Percentiles rank a stretch among this genome's conserved stretches.
Evolutionary conservation across 768 basidiomycete species (phyloP).

Genomic region (Leccinum imitatum): DNA sequence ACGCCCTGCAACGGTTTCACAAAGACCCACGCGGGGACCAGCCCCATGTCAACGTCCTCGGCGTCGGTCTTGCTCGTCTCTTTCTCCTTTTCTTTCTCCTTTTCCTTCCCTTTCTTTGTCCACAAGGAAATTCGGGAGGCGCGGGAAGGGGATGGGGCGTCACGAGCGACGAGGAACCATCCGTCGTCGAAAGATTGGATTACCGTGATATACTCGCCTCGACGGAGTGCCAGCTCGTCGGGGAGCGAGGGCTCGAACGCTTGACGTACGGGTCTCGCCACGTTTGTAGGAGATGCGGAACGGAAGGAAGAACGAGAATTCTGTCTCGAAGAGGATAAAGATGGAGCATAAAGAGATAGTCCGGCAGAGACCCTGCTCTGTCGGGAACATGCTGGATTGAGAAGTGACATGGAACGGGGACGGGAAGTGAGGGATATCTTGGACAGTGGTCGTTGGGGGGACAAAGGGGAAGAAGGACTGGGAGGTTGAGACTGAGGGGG

Average conservation of each 20-base stretch:
- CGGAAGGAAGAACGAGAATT: constrained; percentile 14
- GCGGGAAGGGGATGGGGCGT: constrained; percentile 39
- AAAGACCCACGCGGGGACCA: constrained; percentile 80
- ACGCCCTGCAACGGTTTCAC: constrained; percentile 59
- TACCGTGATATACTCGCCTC: constrained; percentile 61
- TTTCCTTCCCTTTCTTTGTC: constrained; percentile 2
- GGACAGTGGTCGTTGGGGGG: constrained; percentile 3
- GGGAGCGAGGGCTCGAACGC: constrained; percentile 67
- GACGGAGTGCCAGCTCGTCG: constrained; percentile 61
- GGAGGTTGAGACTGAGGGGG: constrained; percentile 38
- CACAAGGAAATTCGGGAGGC: constrained; percentile 32
- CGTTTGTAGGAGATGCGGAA: constrained; percentile 32
- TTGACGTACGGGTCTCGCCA: constrained; percentile 57
- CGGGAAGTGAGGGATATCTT: constrained; percentile 15
- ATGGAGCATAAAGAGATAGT: constrained; percentile 41
- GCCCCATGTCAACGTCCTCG: constrained; percentile 61
- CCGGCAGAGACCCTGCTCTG: constrained; percentile 35
- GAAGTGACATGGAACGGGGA: constrained; percentile 18
- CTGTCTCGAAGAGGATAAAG: constrained; percentile 1
- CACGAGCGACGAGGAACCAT: constrained; percentile 73
- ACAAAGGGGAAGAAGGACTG: constrained; percentile 37
- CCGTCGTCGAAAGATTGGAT: constrained; percentile 75
- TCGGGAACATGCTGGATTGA: constrained; percentile 24
- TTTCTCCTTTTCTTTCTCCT: background rate
- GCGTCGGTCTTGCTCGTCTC: constrained; percentile 12